These are phyloP conservation scores for Solanum microdontum DNA, from an alignment of 257 asterid genomes.

Conservation along the genomic window DNA sequence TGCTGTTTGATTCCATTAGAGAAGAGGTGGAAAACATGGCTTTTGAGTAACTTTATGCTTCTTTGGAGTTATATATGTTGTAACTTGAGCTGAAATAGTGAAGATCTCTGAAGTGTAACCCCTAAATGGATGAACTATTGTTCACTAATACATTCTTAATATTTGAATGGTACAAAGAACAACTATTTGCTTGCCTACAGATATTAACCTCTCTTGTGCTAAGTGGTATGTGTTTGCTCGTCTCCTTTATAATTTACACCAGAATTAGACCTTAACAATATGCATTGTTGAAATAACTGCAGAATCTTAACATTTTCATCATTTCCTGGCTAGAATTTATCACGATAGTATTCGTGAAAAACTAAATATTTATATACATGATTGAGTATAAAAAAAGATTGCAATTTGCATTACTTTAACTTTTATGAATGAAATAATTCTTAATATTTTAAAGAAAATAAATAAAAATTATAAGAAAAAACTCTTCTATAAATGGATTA, in stretches of 20 bases:
- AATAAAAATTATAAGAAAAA: background rate
- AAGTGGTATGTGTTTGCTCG: no score
- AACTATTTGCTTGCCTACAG: no score
- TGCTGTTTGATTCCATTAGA: conserved; percentile 34
- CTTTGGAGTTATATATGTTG: background rate
- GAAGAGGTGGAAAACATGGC: conserved; percentile 30
- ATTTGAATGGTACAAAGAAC: no score
- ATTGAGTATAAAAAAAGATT: background rate
- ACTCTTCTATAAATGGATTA: no score
- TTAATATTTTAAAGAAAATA: background rate
- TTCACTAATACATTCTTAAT: no score
- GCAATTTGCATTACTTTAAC: background rate
- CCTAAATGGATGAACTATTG: background rate
- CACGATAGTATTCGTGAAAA: background rate
- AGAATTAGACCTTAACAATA: no score
- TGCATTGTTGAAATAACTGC: background rate
- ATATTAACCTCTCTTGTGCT: no score
- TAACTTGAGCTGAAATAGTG: background rate
- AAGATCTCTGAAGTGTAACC: background rate
- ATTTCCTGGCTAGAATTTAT: no score
- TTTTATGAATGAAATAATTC: background rate
- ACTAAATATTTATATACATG: background rate
- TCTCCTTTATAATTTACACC: no score
- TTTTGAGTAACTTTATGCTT: background rate
- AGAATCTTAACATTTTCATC: background rate